Conservation (phyloP, 306 rosid genomes). For the Rubus parviflorus region DNA sequence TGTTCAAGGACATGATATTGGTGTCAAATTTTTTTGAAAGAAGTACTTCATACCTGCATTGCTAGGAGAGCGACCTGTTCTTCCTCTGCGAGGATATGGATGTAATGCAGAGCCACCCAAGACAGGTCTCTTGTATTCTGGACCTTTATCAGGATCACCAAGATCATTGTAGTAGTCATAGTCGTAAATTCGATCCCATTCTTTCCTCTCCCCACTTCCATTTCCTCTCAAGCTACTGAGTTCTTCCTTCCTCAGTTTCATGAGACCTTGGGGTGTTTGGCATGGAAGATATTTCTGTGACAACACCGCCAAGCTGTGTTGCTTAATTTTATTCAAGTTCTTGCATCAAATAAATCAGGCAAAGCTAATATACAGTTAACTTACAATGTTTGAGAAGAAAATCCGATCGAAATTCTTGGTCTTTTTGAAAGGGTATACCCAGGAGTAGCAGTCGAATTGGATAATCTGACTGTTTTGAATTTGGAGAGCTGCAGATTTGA, state of each 20-base stretch:
- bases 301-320: constrained; percentile 13
- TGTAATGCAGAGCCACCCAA: constrained; percentile 45
- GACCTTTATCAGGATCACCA: constrained; percentile 48
- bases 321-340: not conserved
- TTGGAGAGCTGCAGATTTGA: constrained; percentile 44
- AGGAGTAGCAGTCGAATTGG: constrained; percentile 61
- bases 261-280: constrained; percentile 52
- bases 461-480: constrained; percentile 33
- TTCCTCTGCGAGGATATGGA: constrained; percentile 75
- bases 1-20: not conserved
- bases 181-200: constrained; percentile 69
- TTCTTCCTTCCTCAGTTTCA: constrained; percentile 57
- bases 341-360: not conserved
- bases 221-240: constrained; percentile 51
- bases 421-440: constrained; percentile 56
- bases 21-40: not conserved
- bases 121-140: constrained; percentile 38
- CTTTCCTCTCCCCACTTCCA: constrained; percentile 53
- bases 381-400: constrained; percentile 73
- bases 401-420: constrained; percentile 34
- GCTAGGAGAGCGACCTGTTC: constrained; percentile 46
- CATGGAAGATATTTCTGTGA: constrained; percentile 58
- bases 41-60: constrained; percentile 34
- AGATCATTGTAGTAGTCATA: constrained; percentile 62
- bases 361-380: not conserved